phyloP scores from a whole-genome alignment of 2,329 filamentous ascomycete species.

The Aspergillus calidoustus region DNA sequence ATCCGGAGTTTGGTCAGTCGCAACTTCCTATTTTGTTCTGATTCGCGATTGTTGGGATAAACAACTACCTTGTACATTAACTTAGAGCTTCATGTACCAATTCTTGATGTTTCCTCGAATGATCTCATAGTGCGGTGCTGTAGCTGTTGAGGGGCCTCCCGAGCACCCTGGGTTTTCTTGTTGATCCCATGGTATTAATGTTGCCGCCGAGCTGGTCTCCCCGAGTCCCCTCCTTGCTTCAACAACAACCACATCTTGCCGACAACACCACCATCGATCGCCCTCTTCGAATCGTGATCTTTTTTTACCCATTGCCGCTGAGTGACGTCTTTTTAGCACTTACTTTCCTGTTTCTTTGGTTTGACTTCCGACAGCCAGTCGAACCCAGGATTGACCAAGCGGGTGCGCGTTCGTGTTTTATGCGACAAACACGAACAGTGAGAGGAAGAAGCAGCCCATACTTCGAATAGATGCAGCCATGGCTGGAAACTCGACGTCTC shows the following conservation, averaged over 20 bases:
- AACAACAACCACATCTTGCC: background rate
- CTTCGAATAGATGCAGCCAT: constrained; percentile 13
- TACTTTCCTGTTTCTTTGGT: background rate
- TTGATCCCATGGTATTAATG: background rate
- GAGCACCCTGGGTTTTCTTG: background rate
- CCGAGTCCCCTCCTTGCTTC: background rate
- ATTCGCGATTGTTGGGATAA: constrained; percentile 39
- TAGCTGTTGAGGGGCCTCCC: background rate
- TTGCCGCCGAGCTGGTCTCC: background rate
- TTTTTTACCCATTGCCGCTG: background rate
- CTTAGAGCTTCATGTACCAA: constrained; percentile 34
- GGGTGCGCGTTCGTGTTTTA: background rate
- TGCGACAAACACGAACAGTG: background rate
- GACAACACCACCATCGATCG: background rate
- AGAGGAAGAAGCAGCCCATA: background rate
- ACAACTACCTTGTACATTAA: constrained; percentile 44
- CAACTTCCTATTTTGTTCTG: constrained; percentile 35
- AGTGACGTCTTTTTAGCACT: background rate
- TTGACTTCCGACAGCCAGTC: background rate
- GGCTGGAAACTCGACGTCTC: constrained; percentile 9
- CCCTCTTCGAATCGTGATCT: background rate
- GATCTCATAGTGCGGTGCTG: constrained; percentile 15
- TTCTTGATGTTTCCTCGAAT: constrained; percentile 13
- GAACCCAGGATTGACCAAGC: background rate
- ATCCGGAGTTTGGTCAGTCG: constrained; percentile 45